These are phyloP conservation scores for Chloranthus sessilifolius DNA, from an alignment of 164 flowering plant species.

Conservation along the genomic window DNA sequence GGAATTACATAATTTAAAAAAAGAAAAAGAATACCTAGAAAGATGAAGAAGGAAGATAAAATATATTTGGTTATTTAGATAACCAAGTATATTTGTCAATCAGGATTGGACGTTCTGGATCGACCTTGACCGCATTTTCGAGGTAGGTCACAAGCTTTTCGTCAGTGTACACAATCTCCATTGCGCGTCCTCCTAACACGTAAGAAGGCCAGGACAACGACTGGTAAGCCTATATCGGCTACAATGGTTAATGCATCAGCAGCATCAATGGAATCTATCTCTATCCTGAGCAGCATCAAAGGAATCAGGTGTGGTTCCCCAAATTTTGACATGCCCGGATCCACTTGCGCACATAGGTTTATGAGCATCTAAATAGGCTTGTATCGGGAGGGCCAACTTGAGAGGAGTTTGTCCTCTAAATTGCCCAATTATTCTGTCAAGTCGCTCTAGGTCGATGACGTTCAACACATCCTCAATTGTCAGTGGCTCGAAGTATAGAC, in stretches of 20 bases:
- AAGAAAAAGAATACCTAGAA: too few species aligned
- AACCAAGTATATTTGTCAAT: slow-evolving; percentile 70
- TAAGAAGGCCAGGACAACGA: slow-evolving; percentile 90
- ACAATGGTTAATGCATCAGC: slow-evolving; percentile 77
- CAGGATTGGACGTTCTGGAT: slow-evolving; percentile 78
- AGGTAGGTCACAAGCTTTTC: slow-evolving; percentile 68
- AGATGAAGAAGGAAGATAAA: too few species aligned
- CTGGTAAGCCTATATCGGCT: slow-evolving; percentile 68
- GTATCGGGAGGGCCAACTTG: slow-evolving; percentile 79
- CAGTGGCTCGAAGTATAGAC: slow-evolving; percentile 96
- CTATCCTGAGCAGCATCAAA: slow-evolving; percentile 92
- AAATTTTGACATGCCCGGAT: slow-evolving; percentile 57
- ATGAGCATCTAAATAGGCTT: slow-evolving; percentile 58
- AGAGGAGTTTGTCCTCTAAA: slow-evolving; percentile 93
- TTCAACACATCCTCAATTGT: slow-evolving; percentile 88
- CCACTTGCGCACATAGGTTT: slow-evolving; percentile 56
- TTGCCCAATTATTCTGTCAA: slow-evolving; percentile 89
- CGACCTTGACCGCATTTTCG: slow-evolving; percentile 76
- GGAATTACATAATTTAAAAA: too few species aligned
- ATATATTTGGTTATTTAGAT: too few species aligned
- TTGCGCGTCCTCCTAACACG: slow-evolving; percentile 89
- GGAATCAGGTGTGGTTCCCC: slow-evolving; percentile 92
- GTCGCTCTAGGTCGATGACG: slow-evolving; percentile 76
- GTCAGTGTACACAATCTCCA: slow-evolving; percentile 87
- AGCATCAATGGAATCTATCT: slow-evolving; percentile 78